Evolutionary conservation across 1,284 basidiomycete species (phyloP).

Genomic region (Entoloma clypeatum): DNA sequence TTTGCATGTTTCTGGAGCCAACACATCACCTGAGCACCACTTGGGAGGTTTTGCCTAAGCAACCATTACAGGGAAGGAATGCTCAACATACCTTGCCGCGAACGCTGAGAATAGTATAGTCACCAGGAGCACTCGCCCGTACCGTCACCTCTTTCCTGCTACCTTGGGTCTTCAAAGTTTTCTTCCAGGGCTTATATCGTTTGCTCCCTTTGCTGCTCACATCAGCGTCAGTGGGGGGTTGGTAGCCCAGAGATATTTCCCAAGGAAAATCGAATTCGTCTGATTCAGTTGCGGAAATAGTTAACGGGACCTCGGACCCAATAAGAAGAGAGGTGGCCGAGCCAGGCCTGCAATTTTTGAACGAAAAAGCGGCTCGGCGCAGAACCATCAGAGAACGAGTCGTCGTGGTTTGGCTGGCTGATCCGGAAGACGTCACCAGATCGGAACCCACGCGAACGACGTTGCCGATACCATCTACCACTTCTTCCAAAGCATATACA

Average conservation of each 20-base stretch:
- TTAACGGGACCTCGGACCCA: constrained; percentile 55
- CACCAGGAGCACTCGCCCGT: constrained; percentile 64
- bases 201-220: constrained; percentile 36
- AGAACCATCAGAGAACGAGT: constrained; percentile 71
- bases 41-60: constrained; percentile 21
- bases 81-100: constrained; percentile 53
- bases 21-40: constrained; percentile 76
- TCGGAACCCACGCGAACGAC: constrained; percentile 47
- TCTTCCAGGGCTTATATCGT: constrained; percentile 56
- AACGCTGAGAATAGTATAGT: constrained; percentile 74
- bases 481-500: constrained; percentile 66
- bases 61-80: constrained; percentile 4
- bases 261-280: constrained; percentile 65
- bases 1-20: constrained; percentile 75
- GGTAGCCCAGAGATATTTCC: constrained; percentile 61
- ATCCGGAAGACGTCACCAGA: constrained; percentile 15
- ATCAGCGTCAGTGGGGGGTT: constrained; percentile 39
- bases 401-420: constrained; percentile 45
- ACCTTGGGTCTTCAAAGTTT: constrained; percentile 50
- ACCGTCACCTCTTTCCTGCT: constrained; percentile 48
- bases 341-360: constrained; percentile 71
- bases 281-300: constrained; percentile 46
- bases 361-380: constrained; percentile 70
- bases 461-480: constrained; percentile 76
- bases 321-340: constrained; percentile 74